A percentile compares a stretch with the other conserved stretches of the same genome.
Conservation (phyloP, 1,284 basidiomycete species). For the Trichosporon ovoides region DNA sequence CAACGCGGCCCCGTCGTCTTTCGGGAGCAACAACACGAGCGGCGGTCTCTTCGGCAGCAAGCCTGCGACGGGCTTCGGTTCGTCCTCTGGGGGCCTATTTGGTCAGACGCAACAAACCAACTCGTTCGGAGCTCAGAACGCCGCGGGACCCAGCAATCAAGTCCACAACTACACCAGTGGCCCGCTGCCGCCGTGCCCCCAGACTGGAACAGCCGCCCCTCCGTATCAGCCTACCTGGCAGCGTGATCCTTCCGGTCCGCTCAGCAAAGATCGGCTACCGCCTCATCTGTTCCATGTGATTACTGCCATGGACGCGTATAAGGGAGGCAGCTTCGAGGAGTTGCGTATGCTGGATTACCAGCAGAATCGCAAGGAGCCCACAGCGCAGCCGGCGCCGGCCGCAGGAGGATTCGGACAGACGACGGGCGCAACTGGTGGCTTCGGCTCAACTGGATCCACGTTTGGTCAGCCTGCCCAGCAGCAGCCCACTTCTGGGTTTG, state of each 20-base stretch:
- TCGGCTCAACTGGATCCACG: constrained; percentile 43
- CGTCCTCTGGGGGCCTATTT: constrained; percentile 31
- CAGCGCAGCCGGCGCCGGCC: constrained; percentile 27
- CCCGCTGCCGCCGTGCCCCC: constrained; percentile 29
- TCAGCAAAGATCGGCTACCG: constrained; percentile 11
- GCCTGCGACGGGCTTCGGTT: constrained; percentile 27
- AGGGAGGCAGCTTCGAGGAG: constrained; percentile 43
- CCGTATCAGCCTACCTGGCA: constrained; percentile 45
- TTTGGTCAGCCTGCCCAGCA: constrained; percentile 19
- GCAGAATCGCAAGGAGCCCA: constrained; percentile 57
- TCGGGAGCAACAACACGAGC: constrained; percentile 1
- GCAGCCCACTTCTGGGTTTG: constrained; percentile 29
- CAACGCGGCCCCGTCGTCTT: neutral
- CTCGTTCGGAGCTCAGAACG: neutral
- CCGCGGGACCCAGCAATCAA: constrained; percentile 18
- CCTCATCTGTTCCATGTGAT: constrained; percentile 44
- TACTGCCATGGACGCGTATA: constrained; percentile 41
- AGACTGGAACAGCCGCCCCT: constrained; percentile 37
- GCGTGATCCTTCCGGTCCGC: constrained; percentile 29
- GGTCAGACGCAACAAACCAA: constrained; percentile 43
- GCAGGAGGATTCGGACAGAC: constrained; percentile 42
- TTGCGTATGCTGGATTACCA: constrained; percentile 53
- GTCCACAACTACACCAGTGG: constrained; percentile 29
- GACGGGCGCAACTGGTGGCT: constrained; percentile 49
- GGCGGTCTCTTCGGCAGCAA: constrained; percentile 38